Evolutionary conservation across 1,139 yeast species (phyloP).

Genomic region (Suhomyces coccinellae): DNA sequence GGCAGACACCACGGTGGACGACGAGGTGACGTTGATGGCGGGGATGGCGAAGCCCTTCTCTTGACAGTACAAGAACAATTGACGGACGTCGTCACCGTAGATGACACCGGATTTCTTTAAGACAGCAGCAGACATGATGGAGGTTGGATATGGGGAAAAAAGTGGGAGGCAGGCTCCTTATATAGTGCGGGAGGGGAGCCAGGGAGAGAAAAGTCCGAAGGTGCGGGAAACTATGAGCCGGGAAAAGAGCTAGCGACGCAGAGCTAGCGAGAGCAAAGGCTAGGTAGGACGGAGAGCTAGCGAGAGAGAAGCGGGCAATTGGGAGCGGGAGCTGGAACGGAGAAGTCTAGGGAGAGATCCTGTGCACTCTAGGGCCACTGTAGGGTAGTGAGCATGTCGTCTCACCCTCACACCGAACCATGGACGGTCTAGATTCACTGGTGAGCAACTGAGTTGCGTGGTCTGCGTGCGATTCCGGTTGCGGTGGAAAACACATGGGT

Average conservation of each 20-base stretch:
- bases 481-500: too few species aligned
- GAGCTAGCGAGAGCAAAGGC: too few species aligned
- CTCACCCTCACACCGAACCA: too few species aligned
- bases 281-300: too few species aligned
- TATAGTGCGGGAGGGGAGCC: constrained; percentile 4
- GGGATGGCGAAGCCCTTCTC: constrained; percentile 95
- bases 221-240: constrained; percentile 25
- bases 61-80: constrained; percentile 91
- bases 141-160: neutral
- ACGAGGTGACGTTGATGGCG: constrained; percentile 96
- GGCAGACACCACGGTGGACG: constrained; percentile 96
- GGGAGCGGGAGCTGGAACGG: too few species aligned
- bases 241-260: constrained; percentile 7
- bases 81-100: constrained; percentile 96
- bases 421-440: too few species aligned
- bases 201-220: constrained; percentile 15
- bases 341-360: too few species aligned
- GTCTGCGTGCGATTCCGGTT: too few species aligned
- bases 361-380: too few species aligned
- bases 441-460: too few species aligned
- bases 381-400: too few species aligned
- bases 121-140: constrained; percentile 60
- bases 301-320: too few species aligned
- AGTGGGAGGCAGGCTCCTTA: constrained; percentile 4
- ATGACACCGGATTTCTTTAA: constrained; percentile 94